phyloP scores from a whole-genome alignment of 306 rosid species.

The Oemleria cerasiformis region DNA sequence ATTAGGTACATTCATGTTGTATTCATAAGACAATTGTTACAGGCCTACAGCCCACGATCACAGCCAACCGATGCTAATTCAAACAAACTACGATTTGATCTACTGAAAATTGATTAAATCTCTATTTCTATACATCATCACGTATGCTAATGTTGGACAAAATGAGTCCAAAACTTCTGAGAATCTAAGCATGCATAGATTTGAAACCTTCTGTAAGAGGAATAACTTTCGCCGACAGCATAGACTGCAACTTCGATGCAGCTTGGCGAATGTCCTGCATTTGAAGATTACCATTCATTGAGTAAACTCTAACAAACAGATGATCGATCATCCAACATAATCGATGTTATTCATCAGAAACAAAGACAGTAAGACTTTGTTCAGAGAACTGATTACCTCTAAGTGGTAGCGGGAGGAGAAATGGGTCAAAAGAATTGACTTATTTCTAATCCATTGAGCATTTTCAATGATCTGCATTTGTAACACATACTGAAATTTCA shows the following conservation, averaged over 20 bases:
- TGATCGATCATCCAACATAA: background rate
- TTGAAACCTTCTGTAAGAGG: slow-evolving; percentile 92
- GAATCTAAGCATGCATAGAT: slow-evolving; percentile 46
- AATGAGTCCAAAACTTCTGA: slow-evolving; percentile 4
- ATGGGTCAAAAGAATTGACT: slow-evolving; percentile 83
- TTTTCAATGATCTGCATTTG: slow-evolving; percentile 67
- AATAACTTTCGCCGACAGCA: slow-evolving; percentile 70
- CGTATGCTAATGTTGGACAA: background rate
- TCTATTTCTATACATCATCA: background rate
- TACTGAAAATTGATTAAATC: background rate
- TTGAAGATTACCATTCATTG: background rate
- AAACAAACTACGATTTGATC: background rate
- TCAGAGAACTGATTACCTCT: slow-evolving; percentile 55
- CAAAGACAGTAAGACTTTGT: background rate
- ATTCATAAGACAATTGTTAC: background rate
- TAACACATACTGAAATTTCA: slow-evolving; percentile 11
- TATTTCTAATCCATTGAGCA: slow-evolving; percentile 89
- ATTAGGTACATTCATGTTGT: background rate
- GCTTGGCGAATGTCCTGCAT: slow-evolving; percentile 86
- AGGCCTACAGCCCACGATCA: background rate
- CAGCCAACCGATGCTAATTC: slow-evolving; percentile 1
- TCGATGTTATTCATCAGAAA: background rate
- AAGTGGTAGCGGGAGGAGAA: slow-evolving; percentile 84
- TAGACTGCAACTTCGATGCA: slow-evolving; percentile 70
- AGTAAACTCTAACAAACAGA: background rate